A percentile compares a stretch with the other conserved stretches of the same genome.
These are phyloP conservation scores for Oidiodendron maius DNA, from an alignment of 495 filamentous ascomycete species.

Conservation along the genomic window DNA sequence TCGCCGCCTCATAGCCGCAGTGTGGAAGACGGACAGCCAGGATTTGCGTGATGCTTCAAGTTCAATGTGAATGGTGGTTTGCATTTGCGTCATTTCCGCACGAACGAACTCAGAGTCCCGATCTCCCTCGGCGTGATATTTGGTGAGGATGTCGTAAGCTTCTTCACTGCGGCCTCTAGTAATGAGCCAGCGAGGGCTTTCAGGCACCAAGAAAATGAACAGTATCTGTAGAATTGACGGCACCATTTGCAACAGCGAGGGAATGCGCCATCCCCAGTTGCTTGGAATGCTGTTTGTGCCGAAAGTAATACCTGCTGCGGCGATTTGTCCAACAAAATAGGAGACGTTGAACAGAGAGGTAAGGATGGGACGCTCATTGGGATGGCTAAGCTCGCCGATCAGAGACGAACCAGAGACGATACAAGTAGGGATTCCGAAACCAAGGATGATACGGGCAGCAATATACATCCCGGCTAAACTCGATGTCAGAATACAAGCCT, in stretches of 20 bases:
- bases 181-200: constrained; percentile 52
- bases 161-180: constrained; percentile 50
- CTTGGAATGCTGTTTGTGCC: constrained; percentile 9
- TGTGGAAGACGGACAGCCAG: constrained; percentile 40
- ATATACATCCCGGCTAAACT: constrained; percentile 46
- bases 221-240: constrained; percentile 14
- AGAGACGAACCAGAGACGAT: constrained; percentile 59
- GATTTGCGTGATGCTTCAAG: constrained; percentile 34
- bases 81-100: constrained; percentile 47
- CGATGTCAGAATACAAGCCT: background rate
- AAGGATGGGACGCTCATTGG: constrained; percentile 58
- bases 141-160: constrained; percentile 46
- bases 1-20: constrained; percentile 43
- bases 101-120: constrained; percentile 46
- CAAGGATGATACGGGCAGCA: constrained; percentile 57
- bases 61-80: constrained; percentile 44
- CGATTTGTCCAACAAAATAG: constrained; percentile 44
- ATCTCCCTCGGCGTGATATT: constrained; percentile 53
- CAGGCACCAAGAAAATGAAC: constrained; percentile 21
- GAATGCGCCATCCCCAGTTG: constrained; percentile 20
- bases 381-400: constrained; percentile 61
- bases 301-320: constrained; percentile 15
- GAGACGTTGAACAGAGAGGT: constrained; percentile 63
- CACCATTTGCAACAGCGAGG: constrained; percentile 15
- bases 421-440: constrained; percentile 59